These are phyloP conservation scores for Papiliotrema fonsecae DNA, from an alignment of 1,284 basidiomycete genomes.

Conservation along the genomic window DNA sequence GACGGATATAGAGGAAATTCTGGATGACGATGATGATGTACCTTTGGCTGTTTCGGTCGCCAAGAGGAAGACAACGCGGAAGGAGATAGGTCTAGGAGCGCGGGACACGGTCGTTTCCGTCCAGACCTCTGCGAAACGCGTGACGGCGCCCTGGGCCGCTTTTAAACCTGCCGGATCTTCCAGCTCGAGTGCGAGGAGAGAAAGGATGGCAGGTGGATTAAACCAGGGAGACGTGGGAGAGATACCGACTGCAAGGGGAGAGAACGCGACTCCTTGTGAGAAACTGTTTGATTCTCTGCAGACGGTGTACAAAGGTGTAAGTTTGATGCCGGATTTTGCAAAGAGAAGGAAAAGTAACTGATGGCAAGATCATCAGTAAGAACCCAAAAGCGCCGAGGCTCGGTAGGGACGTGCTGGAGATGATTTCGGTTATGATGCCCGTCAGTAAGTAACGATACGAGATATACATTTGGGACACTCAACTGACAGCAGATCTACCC, in stretches of 20 bases:
- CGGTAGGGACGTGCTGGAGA: conserved; percentile 29
- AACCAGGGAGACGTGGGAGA: not conserved
- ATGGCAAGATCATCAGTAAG: not conserved
- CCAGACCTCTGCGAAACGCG: not conserved
- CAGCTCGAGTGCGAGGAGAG: not conserved
- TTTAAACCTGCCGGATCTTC: not conserved
- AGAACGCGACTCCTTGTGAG: conserved; percentile 16
- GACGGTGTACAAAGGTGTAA: conserved; percentile 21
- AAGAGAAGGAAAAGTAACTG: not conserved
- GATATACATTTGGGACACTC: no score
- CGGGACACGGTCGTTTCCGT: not conserved
- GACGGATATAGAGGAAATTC: conserved; percentile 8
- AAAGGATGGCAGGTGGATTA: not conserved
- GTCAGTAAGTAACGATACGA: conserved; percentile 26
- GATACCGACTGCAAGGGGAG: not conserved
- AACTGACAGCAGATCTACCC: conserved; percentile 3
- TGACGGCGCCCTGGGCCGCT: not conserved
- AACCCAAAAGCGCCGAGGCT: conserved; percentile 10
- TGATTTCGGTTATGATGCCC: conserved; percentile 41
- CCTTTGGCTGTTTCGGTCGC: conserved; percentile 9
- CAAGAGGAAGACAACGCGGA: conserved; percentile 1
- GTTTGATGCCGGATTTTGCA: not conserved
- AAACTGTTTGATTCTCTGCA: conserved; percentile 23
- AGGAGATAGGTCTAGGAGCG: conserved; percentile 3
- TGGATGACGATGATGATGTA: conserved; percentile 2